These are phyloP conservation scores for Aspergillus hortae DNA, from an alignment of 2,329 filamentous ascomycete genomes.

Conservation along the genomic window DNA sequence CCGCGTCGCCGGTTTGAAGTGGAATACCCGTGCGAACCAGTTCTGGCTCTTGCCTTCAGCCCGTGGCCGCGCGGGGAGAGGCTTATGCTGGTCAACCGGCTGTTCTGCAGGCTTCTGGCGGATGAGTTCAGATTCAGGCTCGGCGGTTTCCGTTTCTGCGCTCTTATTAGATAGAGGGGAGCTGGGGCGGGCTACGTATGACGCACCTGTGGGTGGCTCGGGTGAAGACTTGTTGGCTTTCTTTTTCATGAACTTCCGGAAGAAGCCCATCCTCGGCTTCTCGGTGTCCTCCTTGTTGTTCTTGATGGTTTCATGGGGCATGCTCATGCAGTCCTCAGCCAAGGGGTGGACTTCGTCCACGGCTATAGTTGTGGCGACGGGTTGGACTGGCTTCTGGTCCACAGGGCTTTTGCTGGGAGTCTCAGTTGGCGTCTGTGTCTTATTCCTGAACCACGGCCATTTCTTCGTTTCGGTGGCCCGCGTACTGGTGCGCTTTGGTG, in stretches of 20 bases:
- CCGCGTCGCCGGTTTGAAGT: conserved; percentile 76
- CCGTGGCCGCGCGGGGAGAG: conserved; percentile 13
- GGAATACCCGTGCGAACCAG: conserved; percentile 85
- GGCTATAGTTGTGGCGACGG: conserved; percentile 23
- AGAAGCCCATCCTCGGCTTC: conserved; percentile 44
- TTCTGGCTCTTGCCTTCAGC: conserved; percentile 57
- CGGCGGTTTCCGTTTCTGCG: conserved; percentile 5
- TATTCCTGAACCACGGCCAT: conserved; percentile 46
- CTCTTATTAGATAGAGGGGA: too few species aligned
- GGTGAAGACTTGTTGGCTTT: conserved; percentile 34
- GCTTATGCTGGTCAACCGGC: conserved; percentile 15
- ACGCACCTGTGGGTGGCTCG: conserved; percentile 20
- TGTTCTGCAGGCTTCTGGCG: conserved; percentile 11
- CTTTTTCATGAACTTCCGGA: conserved; percentile 53
- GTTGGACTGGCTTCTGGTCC: conserved; percentile 21
- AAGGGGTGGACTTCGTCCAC: conserved; percentile 23
- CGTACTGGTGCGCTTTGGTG: conserved; percentile 24
- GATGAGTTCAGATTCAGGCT: conserved; percentile 11
- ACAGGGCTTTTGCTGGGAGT: conserved; percentile 17
- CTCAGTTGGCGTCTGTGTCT: conserved; percentile 25
- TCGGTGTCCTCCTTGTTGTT: conserved; percentile 13
- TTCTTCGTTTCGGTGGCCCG: conserved; percentile 35
- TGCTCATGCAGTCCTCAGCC: conserved; percentile 6
- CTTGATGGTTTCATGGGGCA: conserved; percentile 6
- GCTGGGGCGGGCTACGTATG: neutral